A percentile compares a stretch with the other conserved stretches of the same genome.
Evolutionary conservation across 1,284 basidiomycete species (phyloP).

Genomic region (Irpex sp.): DNA sequence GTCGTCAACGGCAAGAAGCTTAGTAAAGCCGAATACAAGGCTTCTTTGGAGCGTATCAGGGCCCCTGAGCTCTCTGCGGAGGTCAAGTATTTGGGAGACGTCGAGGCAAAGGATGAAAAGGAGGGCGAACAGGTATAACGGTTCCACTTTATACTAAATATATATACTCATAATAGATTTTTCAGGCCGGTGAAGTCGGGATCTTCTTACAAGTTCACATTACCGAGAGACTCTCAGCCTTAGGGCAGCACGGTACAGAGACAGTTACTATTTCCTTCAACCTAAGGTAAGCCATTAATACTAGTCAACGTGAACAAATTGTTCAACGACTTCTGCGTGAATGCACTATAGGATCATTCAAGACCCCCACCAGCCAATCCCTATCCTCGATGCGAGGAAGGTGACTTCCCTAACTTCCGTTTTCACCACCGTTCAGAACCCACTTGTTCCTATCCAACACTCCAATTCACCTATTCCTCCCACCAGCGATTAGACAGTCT

Average conservation of each 20-base stretch:
- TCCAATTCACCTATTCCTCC: not conserved
- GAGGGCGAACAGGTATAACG: constrained; percentile 1
- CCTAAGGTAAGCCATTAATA: constrained; percentile 20
- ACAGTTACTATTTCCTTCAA: constrained; percentile 26
- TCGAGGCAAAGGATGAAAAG: constrained; percentile 17
- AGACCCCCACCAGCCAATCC: not conserved
- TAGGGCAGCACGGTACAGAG: constrained; percentile 18
- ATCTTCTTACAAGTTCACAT: not conserved
- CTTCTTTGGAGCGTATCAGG: constrained; percentile 19
- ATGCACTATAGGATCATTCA: not conserved
- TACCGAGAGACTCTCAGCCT: constrained; percentile 18
- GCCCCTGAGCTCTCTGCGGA: constrained; percentile 17
- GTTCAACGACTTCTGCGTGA: not conserved
- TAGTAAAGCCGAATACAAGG: constrained; percentile 24
- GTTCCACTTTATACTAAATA: too few species aligned
- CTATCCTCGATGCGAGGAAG: constrained; percentile 18
- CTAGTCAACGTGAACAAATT: constrained; percentile 12
- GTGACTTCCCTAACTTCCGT: constrained; percentile 21
- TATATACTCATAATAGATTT: too few species aligned
- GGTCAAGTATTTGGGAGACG: constrained; percentile 20
- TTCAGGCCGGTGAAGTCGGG: not conserved
- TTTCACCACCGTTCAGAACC: constrained; percentile 1
- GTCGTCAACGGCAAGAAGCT: constrained; percentile 32
- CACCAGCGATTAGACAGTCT: not conserved
- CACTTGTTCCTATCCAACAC: not conserved